phyloP scores from a whole-genome alignment of 768 basidiomycete species.

The Trametes meyenii region DNA sequence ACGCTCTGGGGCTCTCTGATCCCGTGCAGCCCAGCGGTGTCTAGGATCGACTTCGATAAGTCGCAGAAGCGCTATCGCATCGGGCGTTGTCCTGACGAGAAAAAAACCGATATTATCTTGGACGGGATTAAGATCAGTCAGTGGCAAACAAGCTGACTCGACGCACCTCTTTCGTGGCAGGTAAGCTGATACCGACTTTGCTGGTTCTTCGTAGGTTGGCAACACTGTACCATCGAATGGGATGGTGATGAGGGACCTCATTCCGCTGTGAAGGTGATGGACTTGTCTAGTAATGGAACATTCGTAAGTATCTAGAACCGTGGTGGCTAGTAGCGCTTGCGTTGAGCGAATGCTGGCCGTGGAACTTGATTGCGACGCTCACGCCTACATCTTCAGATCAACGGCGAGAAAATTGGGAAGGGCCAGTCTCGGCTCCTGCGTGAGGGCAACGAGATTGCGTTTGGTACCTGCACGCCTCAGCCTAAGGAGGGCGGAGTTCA shows the following conservation, averaged over 20 bases:
- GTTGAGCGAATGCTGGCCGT: too few species aligned
- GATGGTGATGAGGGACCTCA: constrained; percentile 47
- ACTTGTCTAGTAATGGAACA: constrained; percentile 57
- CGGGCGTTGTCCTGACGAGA: constrained; percentile 46
- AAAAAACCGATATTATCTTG: constrained; percentile 50
- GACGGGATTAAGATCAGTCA: constrained; percentile 71
- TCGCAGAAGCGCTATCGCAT: constrained; percentile 51
- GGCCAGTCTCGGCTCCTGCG: constrained; percentile 55
- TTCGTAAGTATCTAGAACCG: constrained; percentile 8
- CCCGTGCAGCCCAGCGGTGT: constrained; percentile 53
- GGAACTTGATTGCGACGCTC: background rate
- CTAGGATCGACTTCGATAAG: constrained; percentile 63
- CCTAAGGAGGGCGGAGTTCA: constrained; percentile 47
- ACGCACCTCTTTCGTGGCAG: background rate
- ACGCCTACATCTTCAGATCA: constrained; percentile 50
- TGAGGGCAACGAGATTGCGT: constrained; percentile 84
- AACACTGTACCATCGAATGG: constrained; percentile 61
- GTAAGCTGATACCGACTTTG: background rate
- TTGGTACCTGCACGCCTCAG: constrained; percentile 59
- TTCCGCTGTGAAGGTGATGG: constrained; percentile 50
- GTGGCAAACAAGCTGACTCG: constrained; percentile 31
- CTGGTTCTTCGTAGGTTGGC: constrained; percentile 42
- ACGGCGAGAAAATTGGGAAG: constrained; percentile 61
- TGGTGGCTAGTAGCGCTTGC: background rate
- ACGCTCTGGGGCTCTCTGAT: constrained; percentile 71